Evolutionary conservation across 2,329 filamentous ascomycete genomes (phyloP).

Genomic region (Fusarium sp.): DNA sequence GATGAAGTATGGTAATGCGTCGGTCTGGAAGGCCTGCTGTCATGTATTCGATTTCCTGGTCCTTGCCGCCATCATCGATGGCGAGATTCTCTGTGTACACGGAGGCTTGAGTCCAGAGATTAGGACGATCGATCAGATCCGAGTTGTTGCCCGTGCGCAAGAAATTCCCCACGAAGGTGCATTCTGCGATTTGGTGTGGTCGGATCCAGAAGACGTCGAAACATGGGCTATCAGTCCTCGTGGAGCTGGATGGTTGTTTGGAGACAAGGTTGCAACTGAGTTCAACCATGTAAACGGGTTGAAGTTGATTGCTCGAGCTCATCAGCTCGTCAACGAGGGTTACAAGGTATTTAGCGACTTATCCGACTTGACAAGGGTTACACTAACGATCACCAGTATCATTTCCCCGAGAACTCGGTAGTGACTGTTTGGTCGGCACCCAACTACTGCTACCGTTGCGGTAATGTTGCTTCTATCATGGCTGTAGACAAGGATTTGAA

Average conservation of each 20-base stretch:
- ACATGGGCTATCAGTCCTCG: conserved; percentile 95
- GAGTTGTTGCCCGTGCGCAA: conserved; percentile 96
- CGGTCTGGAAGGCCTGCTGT: conserved; percentile 99
- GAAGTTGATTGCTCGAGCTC: conserved; percentile 94
- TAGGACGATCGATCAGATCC: conserved; percentile 98
- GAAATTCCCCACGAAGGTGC: conserved; percentile 98
- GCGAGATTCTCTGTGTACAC: conserved; percentile 98
- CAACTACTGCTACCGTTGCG: conserved; percentile 94
- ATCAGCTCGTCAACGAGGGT: conserved; percentile 97
- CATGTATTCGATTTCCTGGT: conserved; percentile 99
- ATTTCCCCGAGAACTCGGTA: conserved; percentile 94
- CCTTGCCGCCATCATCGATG: conserved; percentile 95
- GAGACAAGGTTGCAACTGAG: conserved; percentile 96
- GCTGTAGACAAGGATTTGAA: conserved; percentile 86
- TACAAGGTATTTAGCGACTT: conserved; percentile 76
- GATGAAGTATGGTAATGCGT: conserved; percentile 97
- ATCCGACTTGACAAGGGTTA: not conserved
- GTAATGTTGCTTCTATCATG: conserved; percentile 97
- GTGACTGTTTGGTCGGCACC: conserved; percentile 99
- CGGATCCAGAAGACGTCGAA: conserved; percentile 95
- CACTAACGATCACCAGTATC: conserved; percentile 69
- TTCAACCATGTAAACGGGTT: conserved; percentile 98
- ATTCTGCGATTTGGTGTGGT: conserved; percentile 98
- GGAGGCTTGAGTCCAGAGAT: conserved; percentile 91
- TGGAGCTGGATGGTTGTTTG: conserved; percentile 97